A percentile compares a stretch with the other conserved stretches of the same genome.
Conservation (phyloP, 2,329 filamentous ascomycete genomes). For the Penicillium oxalicum region DNA sequence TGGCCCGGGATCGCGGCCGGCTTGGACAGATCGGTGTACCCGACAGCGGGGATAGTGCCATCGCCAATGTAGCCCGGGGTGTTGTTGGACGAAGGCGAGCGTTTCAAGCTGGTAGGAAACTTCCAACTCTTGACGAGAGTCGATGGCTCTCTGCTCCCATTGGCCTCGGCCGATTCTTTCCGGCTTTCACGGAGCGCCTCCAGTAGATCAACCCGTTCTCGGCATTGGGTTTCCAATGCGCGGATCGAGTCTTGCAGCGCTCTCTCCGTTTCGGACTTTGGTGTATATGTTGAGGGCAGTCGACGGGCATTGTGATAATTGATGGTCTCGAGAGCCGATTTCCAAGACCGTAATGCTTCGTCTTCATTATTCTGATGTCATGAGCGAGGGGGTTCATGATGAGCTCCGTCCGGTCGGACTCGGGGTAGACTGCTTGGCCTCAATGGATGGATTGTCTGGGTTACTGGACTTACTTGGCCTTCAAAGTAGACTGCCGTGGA, state of each 20-base stretch:
- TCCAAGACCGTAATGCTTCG: slow-evolving; percentile 89
- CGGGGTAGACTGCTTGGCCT: neutral
- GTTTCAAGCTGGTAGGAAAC: slow-evolving; percentile 11
- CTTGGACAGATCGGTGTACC: slow-evolving; percentile 74
- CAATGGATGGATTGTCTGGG: neutral
- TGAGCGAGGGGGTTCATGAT: slow-evolving; percentile 9
- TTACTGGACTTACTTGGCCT: slow-evolving; percentile 59
- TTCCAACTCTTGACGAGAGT: slow-evolving; percentile 24
- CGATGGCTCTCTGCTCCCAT: slow-evolving; percentile 19
- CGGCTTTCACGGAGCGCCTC: slow-evolving; percentile 68
- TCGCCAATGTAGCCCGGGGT: slow-evolving; percentile 64
- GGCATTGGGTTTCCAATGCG: slow-evolving; percentile 82
- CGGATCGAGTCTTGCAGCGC: slow-evolving; percentile 74
- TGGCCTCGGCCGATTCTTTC: slow-evolving; percentile 38
- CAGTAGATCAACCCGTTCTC: slow-evolving; percentile 83
- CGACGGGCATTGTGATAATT: slow-evolving; percentile 77
- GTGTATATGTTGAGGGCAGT: slow-evolving; percentile 61
- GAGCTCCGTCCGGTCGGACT: slow-evolving; percentile 1
- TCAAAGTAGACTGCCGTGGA: slow-evolving; percentile 97
- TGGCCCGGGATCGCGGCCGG: slow-evolving; percentile 55
- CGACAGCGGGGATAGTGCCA: slow-evolving; percentile 74
- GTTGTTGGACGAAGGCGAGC: slow-evolving; percentile 19
- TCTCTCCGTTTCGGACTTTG: slow-evolving; percentile 75
- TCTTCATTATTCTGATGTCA: slow-evolving; percentile 70
- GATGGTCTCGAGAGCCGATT: slow-evolving; percentile 78